phyloP scores from a whole-genome alignment of 805 yeast genomes.

The Kodamaea jinghongensis region DNA sequence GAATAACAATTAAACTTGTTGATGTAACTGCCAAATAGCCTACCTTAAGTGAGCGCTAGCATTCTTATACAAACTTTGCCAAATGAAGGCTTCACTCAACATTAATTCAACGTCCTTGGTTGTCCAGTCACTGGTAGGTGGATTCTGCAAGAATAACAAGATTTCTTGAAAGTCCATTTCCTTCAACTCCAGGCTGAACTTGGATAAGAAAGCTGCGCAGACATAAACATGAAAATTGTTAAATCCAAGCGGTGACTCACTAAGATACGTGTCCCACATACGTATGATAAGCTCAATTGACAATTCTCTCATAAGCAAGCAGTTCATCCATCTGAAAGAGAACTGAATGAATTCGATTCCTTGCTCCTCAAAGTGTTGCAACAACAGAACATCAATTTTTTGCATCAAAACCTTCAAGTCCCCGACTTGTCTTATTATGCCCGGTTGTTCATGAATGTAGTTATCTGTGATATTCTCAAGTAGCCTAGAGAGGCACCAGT shows the following conservation, averaged over 20 bases:
- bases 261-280: conserved; percentile 96
- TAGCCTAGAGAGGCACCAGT: conserved; percentile 91
- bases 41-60: conserved; percentile 80
- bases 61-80: conserved; percentile 90
- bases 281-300: conserved; percentile 74
- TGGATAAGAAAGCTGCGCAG: conserved; percentile 92
- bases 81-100: conserved; percentile 92
- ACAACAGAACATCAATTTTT: conserved; percentile 73
- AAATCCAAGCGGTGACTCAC: conserved; percentile 75
- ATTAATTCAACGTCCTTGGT: conserved; percentile 89
- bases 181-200: conserved; percentile 77
- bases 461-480: conserved; percentile 95
- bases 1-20: too few species aligned
- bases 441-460: conserved; percentile 97
- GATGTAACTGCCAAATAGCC: too few species aligned
- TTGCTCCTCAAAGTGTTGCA: conserved; percentile 72
- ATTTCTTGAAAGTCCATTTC: conserved; percentile 93
- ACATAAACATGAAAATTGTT: conserved; percentile 94
- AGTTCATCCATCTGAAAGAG: conserved; percentile 98
- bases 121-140: conserved; percentile 83
- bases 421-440: conserved; percentile 85
- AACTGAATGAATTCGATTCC: conserved; percentile 94
- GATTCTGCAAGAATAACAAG: conserved; percentile 83
- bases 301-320: conserved; percentile 91
- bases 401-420: conserved; percentile 74